Percentiles rank a stretch among this genome's conserved stretches.
Conservation (phyloP, 768 basidiomycete species). For the Rhodotorula diobovata region DNA sequence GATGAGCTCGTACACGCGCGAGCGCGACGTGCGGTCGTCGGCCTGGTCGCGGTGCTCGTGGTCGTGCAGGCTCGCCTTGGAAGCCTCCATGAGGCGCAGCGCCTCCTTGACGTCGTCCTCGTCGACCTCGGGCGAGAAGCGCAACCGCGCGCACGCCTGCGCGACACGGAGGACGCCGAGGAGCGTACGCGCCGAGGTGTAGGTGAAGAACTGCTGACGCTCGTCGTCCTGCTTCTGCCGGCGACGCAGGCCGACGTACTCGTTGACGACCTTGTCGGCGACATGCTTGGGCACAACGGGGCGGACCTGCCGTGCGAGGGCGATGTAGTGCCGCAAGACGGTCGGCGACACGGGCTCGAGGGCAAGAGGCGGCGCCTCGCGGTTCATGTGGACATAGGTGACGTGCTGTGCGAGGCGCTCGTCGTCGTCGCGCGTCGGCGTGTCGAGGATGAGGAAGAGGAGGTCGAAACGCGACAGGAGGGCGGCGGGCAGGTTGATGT, state of each 20-base stretch:
- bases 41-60: constrained; percentile 75
- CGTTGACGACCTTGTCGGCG: constrained; percentile 87
- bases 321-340: constrained; percentile 94
- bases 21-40: constrained; percentile 69
- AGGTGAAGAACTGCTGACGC: constrained; percentile 80
- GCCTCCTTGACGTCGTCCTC: constrained; percentile 93
- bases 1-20: constrained; percentile 84
- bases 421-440: constrained; percentile 88
- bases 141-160: constrained; percentile 87
- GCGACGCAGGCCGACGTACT: constrained; percentile 92
- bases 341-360: constrained; percentile 77
- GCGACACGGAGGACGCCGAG: constrained; percentile 89
- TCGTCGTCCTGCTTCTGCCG: constrained; percentile 84
- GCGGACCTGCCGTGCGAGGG: constrained; percentile 76
- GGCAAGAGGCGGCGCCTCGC: constrained; percentile 74
- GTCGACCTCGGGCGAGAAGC: constrained; percentile 73
- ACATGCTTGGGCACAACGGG: constrained; percentile 85
- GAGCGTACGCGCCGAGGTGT: constrained; percentile 92
- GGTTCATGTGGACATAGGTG: constrained; percentile 97
- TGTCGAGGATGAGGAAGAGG: constrained; percentile 93
- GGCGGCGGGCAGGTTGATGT: constrained; percentile 97
- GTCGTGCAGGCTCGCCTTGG: constrained; percentile 83
- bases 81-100: constrained; percentile 90
- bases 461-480: constrained; percentile 93
- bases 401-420: constrained; percentile 95